Evolutionary conservation across 805 yeast genomes (phyloP).

Genomic region (Scheffersomyces lignosus): DNA sequence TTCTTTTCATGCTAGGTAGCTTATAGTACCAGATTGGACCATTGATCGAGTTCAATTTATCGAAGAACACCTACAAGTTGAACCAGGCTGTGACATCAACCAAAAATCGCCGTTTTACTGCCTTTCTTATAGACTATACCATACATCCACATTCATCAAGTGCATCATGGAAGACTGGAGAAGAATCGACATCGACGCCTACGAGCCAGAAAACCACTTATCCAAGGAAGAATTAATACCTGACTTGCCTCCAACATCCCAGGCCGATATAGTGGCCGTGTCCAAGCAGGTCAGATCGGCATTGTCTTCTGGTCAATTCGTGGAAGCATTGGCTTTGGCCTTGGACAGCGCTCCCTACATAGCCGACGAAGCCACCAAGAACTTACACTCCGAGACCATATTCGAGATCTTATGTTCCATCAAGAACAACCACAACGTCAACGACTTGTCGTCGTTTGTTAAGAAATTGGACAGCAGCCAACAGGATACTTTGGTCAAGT

Average conservation of each 20-base stretch:
- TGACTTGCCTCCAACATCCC: conserved; percentile 43
- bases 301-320: conserved; percentile 70
- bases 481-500: conserved; percentile 77
- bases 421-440: conserved; percentile 57
- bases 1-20: too few species aligned
- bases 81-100: too few species aligned
- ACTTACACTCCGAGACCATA: conserved; percentile 45
- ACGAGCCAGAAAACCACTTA: conserved; percentile 77
- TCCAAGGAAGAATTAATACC: conserved; percentile 64
- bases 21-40: too few species aligned
- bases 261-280: conserved; percentile 53
- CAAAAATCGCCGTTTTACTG: too few species aligned
- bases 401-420: conserved; percentile 62
- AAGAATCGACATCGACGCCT: conserved; percentile 90
- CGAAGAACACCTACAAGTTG: too few species aligned
- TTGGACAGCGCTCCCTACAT: conserved; percentile 83
- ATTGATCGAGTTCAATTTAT: too few species aligned
- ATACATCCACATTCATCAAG: too few species aligned
- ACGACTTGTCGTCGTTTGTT: conserved; percentile 65
- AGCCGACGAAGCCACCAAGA: conserved; percentile 59
- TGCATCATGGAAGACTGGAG: conserved; percentile 87
- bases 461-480: conserved; percentile 59
- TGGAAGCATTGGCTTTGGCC: conserved; percentile 62
- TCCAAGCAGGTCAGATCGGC: conserved; percentile 59
- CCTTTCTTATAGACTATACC: too few species aligned